These are phyloP conservation scores for Trichophaea hybrida DNA, from an alignment of 2,329 filamentous ascomycete species.

Conservation along the genomic window DNA sequence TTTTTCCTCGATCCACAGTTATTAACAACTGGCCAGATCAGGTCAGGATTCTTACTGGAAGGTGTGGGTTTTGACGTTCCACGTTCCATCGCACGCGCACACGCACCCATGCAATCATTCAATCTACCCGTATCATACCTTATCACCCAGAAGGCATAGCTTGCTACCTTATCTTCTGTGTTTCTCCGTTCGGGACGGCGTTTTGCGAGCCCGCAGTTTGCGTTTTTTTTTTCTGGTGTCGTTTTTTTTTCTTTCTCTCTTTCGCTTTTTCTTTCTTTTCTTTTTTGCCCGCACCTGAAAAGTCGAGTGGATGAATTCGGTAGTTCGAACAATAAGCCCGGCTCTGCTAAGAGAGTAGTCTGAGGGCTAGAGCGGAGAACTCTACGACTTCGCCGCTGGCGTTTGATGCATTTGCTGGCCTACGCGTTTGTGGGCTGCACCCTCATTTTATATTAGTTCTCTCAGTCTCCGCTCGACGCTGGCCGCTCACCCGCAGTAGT, in stretches of 20 bases:
- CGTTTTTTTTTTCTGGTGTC: not conserved
- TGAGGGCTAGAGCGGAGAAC: not conserved
- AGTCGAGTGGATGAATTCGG: not conserved
- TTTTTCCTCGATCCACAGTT: not conserved
- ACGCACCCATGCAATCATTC: not conserved
- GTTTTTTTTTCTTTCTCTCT: not conserved
- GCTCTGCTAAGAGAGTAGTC: not conserved
- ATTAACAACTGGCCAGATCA: not conserved
- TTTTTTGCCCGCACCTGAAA: not conserved
- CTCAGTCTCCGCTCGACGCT: not conserved
- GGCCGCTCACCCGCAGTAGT: not conserved
- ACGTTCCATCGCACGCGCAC: not conserved
- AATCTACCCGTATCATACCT: conserved; percentile 1
- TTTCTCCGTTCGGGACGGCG: not conserved
- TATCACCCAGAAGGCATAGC: not conserved
- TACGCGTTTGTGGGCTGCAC: not conserved
- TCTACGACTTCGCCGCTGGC: not conserved
- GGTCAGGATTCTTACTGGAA: not conserved
- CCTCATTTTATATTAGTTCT: not conserved
- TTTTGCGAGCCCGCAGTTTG: not conserved
- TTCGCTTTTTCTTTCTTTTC: not conserved
- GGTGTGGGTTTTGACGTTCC: not conserved
- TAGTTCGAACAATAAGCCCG: not conserved
- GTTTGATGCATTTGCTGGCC: not conserved
- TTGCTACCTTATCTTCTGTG: not conserved